Base-by-base conservation (phyloP, 2,329 filamentous ascomycete species). In the Gnomoniopsis smithogilvyi region DNA sequence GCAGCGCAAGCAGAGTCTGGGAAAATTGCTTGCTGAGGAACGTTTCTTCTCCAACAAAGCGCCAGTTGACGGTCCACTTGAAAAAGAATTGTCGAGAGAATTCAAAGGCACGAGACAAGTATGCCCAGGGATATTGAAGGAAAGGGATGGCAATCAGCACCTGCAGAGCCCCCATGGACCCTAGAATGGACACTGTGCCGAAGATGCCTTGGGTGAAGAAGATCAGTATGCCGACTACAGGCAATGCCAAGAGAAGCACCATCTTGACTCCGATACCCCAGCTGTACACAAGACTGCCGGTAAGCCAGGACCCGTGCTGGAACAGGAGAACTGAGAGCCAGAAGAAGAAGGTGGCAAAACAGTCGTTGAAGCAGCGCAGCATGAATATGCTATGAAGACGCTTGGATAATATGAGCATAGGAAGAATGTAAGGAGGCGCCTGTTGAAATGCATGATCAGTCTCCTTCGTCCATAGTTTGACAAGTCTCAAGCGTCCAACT, bases 11-110 rank as follows among this genome's bases (percentile, higher is more conserved):
- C 53, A 97, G 80, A 15, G 76, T 73, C 19, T 88, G 66, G 26
- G 92, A 85, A 70, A 96, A 96, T 2, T 76, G 71, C 61, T 77
- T 83, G 65, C 80, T 82, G 50, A 96, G 81, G 67, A 99, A 99
- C 0, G 77, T 74, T 7, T 90, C 84, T 73, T 97, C 92, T 17
- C 90, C 88, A n/a, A 97, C 76, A 71, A 98, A 98, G 56, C 93
- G 87, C 95, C 95, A 99, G 74, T 99, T 99, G 65, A 99, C 95
- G 0, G 95, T 99, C 95, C 95, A 99, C 75, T 94, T 92, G 80
- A 94, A 98, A 67, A 96, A 81, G 76, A 99, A 99, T 67, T 91
- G 86, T 56, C 95, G 83, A 50, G 90, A 92, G 60, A 99, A 82
- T 76, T 99, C 92, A 70, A 99, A 99, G 0, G 95, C 92, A 63